Conservation (phyloP, 1,284 basidiomycete genomes). For the Rhodotorula sp. region DNA sequence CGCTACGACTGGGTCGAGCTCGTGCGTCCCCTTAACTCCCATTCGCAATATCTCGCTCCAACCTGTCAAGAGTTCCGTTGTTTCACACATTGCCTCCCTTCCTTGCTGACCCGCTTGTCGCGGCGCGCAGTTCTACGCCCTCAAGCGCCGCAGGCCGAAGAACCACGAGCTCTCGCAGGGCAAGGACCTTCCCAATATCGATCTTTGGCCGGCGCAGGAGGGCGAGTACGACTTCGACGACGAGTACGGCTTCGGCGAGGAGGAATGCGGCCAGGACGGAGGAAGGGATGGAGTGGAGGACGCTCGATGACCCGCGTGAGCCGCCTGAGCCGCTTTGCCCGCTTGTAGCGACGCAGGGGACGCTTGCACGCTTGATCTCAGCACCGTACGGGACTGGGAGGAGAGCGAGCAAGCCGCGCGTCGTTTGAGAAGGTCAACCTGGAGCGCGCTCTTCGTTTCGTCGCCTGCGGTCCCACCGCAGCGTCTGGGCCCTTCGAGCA, state of each 20-base stretch:
- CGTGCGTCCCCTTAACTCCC: background rate
- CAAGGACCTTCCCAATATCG: background rate
- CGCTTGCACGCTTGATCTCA: background rate
- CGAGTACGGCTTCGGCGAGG: no score
- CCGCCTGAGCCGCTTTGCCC: background rate
- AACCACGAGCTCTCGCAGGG: background rate
- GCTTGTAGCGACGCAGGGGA: background rate
- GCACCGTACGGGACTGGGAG: no score
- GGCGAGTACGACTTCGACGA: background rate
- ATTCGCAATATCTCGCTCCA: no score
- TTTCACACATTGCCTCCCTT: no score
- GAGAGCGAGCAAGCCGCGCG: background rate
- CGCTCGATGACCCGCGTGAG: background rate
- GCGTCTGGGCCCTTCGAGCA: background rate
- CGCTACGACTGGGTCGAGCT: background rate
- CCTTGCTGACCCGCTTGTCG: background rate
- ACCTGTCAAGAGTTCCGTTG: no score
- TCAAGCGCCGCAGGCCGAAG: background rate
- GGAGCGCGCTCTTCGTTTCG: background rate
- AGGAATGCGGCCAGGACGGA: background rate
- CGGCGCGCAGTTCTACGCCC: background rate
- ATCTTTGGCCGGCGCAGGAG: background rate
- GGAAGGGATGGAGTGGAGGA: background rate
- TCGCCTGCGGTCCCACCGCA: background rate
- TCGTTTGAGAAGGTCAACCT: background rate